These are phyloP conservation scores for Fusarium sp. DNA, from an alignment of 2,329 filamentous ascomycete genomes.

Conservation along the genomic window DNA sequence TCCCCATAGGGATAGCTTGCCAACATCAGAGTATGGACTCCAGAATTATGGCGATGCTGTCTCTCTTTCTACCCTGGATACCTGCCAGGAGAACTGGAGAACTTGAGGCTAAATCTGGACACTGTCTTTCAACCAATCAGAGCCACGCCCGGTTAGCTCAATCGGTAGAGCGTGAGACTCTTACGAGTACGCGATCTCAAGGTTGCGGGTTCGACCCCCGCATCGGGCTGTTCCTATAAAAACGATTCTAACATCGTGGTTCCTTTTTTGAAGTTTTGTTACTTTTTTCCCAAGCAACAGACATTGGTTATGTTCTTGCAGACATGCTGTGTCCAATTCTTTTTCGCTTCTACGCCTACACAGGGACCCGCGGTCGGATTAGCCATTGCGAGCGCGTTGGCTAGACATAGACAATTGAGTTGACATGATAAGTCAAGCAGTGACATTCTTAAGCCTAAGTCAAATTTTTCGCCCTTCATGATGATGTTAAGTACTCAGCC, in stretches of 20 bases:
- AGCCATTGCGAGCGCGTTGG: too few species aligned
- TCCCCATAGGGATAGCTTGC: too few species aligned
- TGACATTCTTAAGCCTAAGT: neutral
- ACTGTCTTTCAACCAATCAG: constrained; percentile 20
- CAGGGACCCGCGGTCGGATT: too few species aligned
- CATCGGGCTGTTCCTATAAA: constrained; percentile 50
- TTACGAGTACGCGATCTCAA: constrained; percentile 62
- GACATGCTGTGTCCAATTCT: too few species aligned
- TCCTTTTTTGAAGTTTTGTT: neutral
- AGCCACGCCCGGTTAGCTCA: constrained; percentile 51
- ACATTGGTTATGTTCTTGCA: fast-evolving
- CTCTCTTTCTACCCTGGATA: neutral
- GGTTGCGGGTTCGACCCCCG: constrained; percentile 66
- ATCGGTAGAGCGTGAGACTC: constrained; percentile 75
- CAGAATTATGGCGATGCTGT: too few species aligned
- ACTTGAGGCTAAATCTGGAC: neutral
- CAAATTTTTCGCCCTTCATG: neutral
- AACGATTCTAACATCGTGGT: constrained; percentile 19
- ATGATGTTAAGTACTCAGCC: neutral
- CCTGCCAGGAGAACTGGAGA: neutral
- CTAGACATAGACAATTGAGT: too few species aligned
- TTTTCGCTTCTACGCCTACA: too few species aligned
- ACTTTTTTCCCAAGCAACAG: too few species aligned
- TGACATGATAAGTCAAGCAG: too few species aligned
- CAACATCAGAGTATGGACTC: too few species aligned